Evolutionary conservation across 768 basidiomycete genomes (phyloP).

Genomic region (Vararia minispora): DNA sequence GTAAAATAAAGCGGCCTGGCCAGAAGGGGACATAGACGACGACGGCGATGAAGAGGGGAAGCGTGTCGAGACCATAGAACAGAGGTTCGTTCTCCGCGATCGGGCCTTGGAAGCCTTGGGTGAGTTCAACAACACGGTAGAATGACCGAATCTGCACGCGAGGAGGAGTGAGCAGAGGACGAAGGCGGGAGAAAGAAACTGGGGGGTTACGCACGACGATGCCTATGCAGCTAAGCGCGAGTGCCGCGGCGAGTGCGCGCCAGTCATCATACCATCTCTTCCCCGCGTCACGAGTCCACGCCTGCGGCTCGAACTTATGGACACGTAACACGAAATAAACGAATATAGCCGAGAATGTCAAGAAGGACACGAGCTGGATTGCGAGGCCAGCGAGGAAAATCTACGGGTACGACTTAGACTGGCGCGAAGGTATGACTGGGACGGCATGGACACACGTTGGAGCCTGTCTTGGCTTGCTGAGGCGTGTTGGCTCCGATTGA

Average conservation of each 20-base stretch:
- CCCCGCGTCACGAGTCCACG: constrained; percentile 28
- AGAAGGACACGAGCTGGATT: constrained; percentile 10
- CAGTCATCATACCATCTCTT: constrained; percentile 45
- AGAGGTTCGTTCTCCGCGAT: constrained; percentile 46
- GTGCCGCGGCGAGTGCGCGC: constrained; percentile 39
- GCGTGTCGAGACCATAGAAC: constrained; percentile 59
- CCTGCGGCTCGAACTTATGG: constrained; percentile 25
- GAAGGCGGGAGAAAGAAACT: not conserved
- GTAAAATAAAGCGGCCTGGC: constrained; percentile 50
- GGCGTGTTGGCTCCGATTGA: constrained; percentile 29
- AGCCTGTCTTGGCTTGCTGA: constrained; percentile 20
- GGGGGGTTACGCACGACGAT: constrained; percentile 46
- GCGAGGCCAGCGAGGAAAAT: constrained; percentile 5
- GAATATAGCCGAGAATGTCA: constrained; percentile 25
- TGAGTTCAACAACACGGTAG: constrained; percentile 45
- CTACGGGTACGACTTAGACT: not conserved
- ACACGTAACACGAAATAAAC: constrained; percentile 30
- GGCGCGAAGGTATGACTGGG: not conserved
- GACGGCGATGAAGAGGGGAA: constrained; percentile 55
- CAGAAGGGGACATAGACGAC: constrained; percentile 47
- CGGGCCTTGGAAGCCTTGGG: constrained; percentile 48
- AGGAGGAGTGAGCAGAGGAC: not conserved
- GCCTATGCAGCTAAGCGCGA: constrained; percentile 47
- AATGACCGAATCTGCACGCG: constrained; percentile 46
- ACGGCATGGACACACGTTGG: constrained; percentile 21